A percentile compares a stretch with the other conserved stretches of the same genome.
phyloP scores from a whole-genome alignment of 2,329 filamentous ascomycete genomes.

The Neopestalotiopsis clavispora region DNA sequence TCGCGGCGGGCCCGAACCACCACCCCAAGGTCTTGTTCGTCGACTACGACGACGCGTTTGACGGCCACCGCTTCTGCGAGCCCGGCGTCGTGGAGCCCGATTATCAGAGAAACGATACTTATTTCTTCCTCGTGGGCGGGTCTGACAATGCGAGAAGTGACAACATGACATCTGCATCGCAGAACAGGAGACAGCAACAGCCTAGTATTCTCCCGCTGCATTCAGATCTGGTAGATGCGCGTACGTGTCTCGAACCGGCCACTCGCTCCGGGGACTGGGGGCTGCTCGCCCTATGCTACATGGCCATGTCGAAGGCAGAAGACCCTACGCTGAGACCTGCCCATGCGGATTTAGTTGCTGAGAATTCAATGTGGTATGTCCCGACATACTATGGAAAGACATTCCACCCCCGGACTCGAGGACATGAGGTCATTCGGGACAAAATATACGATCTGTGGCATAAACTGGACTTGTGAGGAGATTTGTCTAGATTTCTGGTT shows the following conservation, averaged over 20 bases:
- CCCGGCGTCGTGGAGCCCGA: slow-evolving; percentile 46
- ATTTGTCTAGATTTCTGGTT: background rate
- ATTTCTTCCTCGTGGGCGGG: slow-evolving; percentile 54
- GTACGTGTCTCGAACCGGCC: slow-evolving; percentile 40
- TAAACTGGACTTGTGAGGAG: slow-evolving; percentile 15
- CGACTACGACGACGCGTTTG: slow-evolving; percentile 48
- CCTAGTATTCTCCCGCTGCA: slow-evolving; percentile 28
- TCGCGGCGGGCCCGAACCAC: slow-evolving; percentile 31
- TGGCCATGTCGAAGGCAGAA: slow-evolving; percentile 43
- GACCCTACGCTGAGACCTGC: slow-evolving; percentile 40
- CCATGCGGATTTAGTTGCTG: slow-evolving; percentile 27
- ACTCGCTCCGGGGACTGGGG: slow-evolving; percentile 47
- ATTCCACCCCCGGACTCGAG: slow-evolving; percentile 47
- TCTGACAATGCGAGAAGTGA: slow-evolving; percentile 41
- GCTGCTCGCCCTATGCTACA: slow-evolving; percentile 46
- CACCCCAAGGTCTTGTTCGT: slow-evolving; percentile 44
- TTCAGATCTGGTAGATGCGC: slow-evolving; percentile 43
- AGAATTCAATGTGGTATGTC: slow-evolving; percentile 51
- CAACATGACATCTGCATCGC: slow-evolving; percentile 18
- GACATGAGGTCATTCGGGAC: slow-evolving; percentile 42
- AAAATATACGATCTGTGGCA: slow-evolving; percentile 40
- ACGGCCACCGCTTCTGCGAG: slow-evolving; percentile 52
- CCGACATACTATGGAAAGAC: slow-evolving; percentile 52
- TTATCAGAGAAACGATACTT: slow-evolving; percentile 47
- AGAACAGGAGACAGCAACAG: background rate